Evolutionary conservation across 139 green algal genomes (phyloP).

Genomic region (Coccomyxa sp.): DNA sequence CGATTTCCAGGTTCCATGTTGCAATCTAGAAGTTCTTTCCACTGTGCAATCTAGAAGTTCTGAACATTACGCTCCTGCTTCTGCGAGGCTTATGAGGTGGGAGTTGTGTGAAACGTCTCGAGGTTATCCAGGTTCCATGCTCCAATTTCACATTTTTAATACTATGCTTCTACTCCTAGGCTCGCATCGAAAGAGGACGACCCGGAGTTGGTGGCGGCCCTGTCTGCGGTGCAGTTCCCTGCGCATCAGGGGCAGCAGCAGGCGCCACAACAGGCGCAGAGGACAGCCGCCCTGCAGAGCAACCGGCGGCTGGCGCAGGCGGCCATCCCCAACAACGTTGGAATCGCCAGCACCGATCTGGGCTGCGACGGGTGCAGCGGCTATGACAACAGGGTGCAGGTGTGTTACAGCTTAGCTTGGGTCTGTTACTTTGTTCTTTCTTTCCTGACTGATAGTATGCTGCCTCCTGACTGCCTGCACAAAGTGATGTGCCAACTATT

Average conservation of each 20-base stretch:
- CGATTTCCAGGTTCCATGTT: not conserved
- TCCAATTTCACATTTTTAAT: too few species aligned
- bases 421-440: not conserved
- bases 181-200: not conserved
- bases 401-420: too few species aligned
- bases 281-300: not conserved
- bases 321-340: not conserved
- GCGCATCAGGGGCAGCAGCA: not conserved
- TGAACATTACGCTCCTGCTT: not conserved
- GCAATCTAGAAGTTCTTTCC: not conserved
- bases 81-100: not conserved
- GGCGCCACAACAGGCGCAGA: not conserved
- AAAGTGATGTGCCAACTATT: not conserved
- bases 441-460: not conserved
- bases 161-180: not conserved
- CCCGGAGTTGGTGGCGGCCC: not conserved
- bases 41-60: not conserved
- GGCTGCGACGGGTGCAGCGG: slow-evolving; percentile 15
- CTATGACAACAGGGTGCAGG: slow-evolving; percentile 10
- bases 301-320: not conserved
- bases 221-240: not conserved
- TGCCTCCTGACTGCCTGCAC: not conserved
- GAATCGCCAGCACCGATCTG: not conserved
- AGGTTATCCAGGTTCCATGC: not conserved
- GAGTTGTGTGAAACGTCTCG: too few species aligned